Evolutionary conservation across 2,329 filamentous ascomycete species (phyloP).

Genomic region (Xylaria multiplex): DNA sequence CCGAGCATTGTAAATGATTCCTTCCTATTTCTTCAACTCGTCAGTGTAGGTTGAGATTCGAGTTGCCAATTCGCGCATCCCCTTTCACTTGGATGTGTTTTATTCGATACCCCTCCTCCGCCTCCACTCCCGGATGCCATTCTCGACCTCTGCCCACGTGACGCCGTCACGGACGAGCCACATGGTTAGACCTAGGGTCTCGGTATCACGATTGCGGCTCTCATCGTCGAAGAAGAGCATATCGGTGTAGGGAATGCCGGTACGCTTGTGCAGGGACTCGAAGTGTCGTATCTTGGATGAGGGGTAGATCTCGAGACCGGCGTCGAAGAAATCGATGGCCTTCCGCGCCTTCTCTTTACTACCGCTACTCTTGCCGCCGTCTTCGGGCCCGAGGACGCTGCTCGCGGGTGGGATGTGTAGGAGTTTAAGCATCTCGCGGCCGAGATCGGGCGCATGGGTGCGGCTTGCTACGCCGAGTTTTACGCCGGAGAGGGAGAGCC

Average conservation of each 20-base stretch:
- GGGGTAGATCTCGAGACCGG: constrained; percentile 74
- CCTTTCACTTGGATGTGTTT: constrained; percentile 40
- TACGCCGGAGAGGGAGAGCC: constrained; percentile 60
- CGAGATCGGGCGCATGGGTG: constrained; percentile 81
- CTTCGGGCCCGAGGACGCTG: constrained; percentile 38
- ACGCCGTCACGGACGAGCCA: constrained; percentile 83
- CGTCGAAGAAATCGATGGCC: constrained; percentile 70
- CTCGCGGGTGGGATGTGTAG: constrained; percentile 65
- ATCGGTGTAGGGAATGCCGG: constrained; percentile 77
- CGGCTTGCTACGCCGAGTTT: constrained; percentile 80
- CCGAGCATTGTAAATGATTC: constrained; percentile 14
- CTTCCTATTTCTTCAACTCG: neutral
- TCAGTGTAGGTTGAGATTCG: neutral
- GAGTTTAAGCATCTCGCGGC: constrained; percentile 80
- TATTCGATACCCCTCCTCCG: constrained; percentile 63
- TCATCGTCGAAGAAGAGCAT: constrained; percentile 99
- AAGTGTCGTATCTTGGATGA: constrained; percentile 89
- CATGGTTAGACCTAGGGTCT: constrained; percentile 83
- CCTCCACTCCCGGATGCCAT: constrained; percentile 83
- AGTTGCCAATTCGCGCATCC: neutral
- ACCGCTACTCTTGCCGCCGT: constrained; percentile 25
- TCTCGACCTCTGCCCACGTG: constrained; percentile 78
- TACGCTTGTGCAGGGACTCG: constrained; percentile 74
- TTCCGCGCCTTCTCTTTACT: constrained; percentile 52
- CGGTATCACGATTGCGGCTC: constrained; percentile 83